phyloP scores from a whole-genome alignment of 2,329 filamentous ascomycete species.

The Cercospora zeina region DNA sequence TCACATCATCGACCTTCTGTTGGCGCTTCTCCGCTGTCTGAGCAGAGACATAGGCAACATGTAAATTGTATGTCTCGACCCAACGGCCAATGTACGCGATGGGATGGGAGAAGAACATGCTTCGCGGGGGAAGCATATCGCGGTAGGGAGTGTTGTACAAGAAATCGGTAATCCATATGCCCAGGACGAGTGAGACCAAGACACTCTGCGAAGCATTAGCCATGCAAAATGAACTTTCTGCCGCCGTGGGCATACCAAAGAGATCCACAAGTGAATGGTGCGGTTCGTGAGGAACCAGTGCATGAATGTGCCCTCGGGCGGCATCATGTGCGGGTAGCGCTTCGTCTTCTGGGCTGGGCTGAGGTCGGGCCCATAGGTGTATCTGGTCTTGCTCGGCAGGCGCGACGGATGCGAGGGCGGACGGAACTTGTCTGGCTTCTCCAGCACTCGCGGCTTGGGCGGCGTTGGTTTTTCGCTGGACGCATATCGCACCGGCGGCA shows the following conservation, averaged over 20 bases:
- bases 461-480: constrained; percentile 40
- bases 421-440: constrained; percentile 84
- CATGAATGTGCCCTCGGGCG: constrained; percentile 76
- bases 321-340: constrained; percentile 86
- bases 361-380: constrained; percentile 73
- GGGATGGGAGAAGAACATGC: constrained; percentile 69
- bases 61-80: constrained; percentile 72
- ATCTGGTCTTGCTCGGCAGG: constrained; percentile 59
- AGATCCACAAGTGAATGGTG: constrained; percentile 76
- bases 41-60: constrained; percentile 69
- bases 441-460: constrained; percentile 68
- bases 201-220: constrained; percentile 55
- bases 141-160: constrained; percentile 74
- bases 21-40: constrained; percentile 70
- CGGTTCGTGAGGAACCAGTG: constrained; percentile 81
- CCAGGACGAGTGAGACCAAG: constrained; percentile 66
- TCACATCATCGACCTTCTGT: constrained; percentile 76
- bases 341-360: constrained; percentile 65
- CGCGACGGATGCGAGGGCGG: constrained; percentile 84
- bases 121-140: constrained; percentile 72
- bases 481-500: constrained; percentile 33
- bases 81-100: constrained; percentile 65
- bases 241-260: constrained; percentile 60
- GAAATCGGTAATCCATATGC: constrained; percentile 78
- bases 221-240: background rate